These are phyloP conservation scores for Akanthomyces muscarius DNA, from an alignment of 2,329 filamentous ascomycete genomes.

Conservation along the genomic window DNA sequence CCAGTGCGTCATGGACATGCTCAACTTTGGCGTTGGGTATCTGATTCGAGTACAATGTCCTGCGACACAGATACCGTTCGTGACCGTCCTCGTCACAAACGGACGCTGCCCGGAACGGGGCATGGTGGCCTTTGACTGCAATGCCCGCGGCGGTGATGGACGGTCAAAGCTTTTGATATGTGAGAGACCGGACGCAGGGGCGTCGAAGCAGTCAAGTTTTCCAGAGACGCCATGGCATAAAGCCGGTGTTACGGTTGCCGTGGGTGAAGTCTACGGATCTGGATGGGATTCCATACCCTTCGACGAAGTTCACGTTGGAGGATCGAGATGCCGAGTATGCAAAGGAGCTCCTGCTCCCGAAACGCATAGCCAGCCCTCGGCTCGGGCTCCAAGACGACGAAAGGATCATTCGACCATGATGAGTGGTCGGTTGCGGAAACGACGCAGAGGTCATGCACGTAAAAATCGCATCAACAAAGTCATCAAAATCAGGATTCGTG, in stretches of 20 bases:
- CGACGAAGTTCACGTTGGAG: background rate
- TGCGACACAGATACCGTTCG: background rate
- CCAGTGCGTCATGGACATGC: constrained; percentile 8
- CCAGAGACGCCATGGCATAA: background rate
- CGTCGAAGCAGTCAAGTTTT: background rate
- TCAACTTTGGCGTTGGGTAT: constrained; percentile 5
- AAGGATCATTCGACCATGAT: background rate
- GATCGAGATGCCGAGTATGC: background rate
- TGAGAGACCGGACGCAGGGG: background rate
- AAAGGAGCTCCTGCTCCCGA: background rate
- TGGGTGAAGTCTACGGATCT: background rate
- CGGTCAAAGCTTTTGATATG: background rate
- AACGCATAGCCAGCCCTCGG: background rate
- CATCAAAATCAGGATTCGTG: background rate
- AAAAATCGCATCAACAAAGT: background rate
- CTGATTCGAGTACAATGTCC: background rate
- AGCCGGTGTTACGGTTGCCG: background rate
- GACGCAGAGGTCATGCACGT: background rate
- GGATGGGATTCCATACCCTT: background rate
- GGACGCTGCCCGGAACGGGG: background rate
- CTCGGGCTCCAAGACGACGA: background rate
- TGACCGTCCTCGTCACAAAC: background rate
- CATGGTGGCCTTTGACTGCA: constrained; percentile 2
- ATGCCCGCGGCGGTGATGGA: background rate
- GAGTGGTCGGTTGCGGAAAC: background rate